Evolutionary conservation across 2,329 filamentous ascomycete species (phyloP), one percentile per base, ranked within the genome.

Genomic region (Calonectria fujianensis): DNA sequence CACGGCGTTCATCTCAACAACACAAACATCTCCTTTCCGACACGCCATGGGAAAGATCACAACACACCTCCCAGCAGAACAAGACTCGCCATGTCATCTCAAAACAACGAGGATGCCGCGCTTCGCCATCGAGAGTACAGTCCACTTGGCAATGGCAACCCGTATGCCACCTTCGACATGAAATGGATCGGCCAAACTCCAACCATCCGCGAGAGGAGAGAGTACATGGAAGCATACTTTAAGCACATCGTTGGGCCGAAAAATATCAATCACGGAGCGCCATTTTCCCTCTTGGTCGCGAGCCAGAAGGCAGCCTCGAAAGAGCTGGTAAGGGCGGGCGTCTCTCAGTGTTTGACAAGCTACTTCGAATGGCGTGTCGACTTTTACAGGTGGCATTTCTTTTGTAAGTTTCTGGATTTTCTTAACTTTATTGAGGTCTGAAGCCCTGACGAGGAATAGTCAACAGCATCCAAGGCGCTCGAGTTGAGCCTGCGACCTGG

Each of bases 171-270:
- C 18, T 20, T 27, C 14, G 24, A 27, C 13, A 4, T 29, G 24
- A 27, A 37, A 63, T 63, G 57, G 57, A 18, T 63, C 9, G 57
- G 32, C 9, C 57, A 9, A 29, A 63, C 39, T n/a, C 35, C 32
- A 27, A 31, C n/a, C 14, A 20, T 18, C 32, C 27, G 4, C 2
- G 6, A 29, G 16, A 24, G 35, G 18, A 14, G 35, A 7, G 35
- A 37, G 8, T 29, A 29, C 5, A 39, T 63, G 14, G 24, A 8
- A 16, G 24, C 13, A 16, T 37, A 41, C 24, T 63, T 63, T 27
- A 16, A 14, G 2, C 57, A 27, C n/a, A 4, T 24, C 0, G n/a
- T 39, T 9, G 35, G 57, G 5, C n/a, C n/a, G 10, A 13, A 10
- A 3, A 14, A 24, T 11, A 29, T 61, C 16, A 8, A 61, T n/a